Evolutionary conservation across 2,329 filamentous ascomycete species (phyloP).

Genomic region (Colletotrichum salicis): DNA sequence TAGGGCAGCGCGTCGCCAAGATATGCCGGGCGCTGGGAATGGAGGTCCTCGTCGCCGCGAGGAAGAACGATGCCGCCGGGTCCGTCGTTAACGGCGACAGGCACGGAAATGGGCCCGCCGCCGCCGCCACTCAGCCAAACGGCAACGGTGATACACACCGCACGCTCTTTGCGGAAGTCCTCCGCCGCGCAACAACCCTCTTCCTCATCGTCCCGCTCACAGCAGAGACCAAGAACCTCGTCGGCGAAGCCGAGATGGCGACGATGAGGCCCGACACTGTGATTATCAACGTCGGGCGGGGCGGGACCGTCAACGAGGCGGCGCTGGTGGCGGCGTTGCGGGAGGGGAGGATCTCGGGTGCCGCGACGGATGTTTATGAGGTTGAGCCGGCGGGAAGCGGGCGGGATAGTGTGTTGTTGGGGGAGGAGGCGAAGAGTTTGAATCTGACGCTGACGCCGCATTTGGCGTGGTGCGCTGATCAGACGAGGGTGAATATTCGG

Average conservation of each 20-base stretch:
- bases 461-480: constrained; percentile 36
- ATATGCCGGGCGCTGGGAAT: constrained; percentile 40
- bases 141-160: constrained; percentile 2
- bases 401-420: constrained; percentile 31
- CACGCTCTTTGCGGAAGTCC: constrained; percentile 37
- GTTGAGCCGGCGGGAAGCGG: constrained; percentile 39
- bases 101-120: background rate
- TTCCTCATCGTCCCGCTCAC: constrained; percentile 41
- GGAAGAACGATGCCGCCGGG: constrained; percentile 32
- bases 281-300: constrained; percentile 45
- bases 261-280: constrained; percentile 39
- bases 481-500: constrained; percentile 34
- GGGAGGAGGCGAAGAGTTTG: constrained; percentile 34
- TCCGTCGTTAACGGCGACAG: background rate
- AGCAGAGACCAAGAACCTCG: constrained; percentile 37
- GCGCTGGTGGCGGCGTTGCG: constrained; percentile 45
- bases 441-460: constrained; percentile 48
- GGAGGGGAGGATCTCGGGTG: constrained; percentile 45
- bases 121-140: background rate
- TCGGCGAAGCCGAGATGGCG: constrained; percentile 36
- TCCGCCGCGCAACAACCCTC: constrained; percentile 39
- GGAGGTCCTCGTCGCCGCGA: constrained; percentile 39
- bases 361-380: constrained; percentile 48
- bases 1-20: constrained; percentile 40
- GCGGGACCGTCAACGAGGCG: constrained; percentile 48